Evolutionary conservation across 2,329 filamentous ascomycete genomes (phyloP).

Genomic region (Monascus ruber): DNA sequence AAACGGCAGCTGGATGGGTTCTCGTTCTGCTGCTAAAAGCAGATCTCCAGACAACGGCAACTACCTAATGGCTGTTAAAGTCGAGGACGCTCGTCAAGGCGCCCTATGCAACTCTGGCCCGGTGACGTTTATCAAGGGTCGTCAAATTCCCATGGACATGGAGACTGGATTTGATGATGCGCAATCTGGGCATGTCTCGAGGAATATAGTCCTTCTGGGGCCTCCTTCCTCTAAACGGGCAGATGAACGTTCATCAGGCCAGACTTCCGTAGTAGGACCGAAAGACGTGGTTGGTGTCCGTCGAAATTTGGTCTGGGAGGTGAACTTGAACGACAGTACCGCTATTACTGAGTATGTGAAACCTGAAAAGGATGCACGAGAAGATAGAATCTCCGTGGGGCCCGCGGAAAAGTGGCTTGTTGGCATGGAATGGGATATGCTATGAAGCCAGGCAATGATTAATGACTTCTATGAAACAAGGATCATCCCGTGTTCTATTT

Average conservation of each 20-base stretch:
- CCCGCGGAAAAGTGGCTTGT: conserved; percentile 21
- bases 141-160: no score
- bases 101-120: conserved; percentile 14
- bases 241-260: neutral
- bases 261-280: conserved; percentile 1
- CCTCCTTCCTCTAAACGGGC: conserved; percentile 8
- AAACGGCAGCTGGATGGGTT: conserved; percentile 1
- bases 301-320: conserved; percentile 24
- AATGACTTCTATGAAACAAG: no score
- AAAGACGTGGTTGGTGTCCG: conserved; percentile 20
- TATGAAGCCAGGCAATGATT: neutral
- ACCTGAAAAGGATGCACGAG: no score
- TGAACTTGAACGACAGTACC: conserved; percentile 13
- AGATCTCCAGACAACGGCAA: neutral
- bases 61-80: conserved; percentile 11
- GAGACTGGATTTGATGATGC: no score
- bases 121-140: conserved; percentile 11
- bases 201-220: conserved; percentile 20
- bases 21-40: neutral
- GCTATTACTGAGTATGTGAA: no score
- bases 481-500: neutral
- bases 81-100: conserved; percentile 8
- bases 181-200: neutral
- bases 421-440: conserved; percentile 30
- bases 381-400: neutral